These are phyloP conservation scores for Epichloe gansuensis DNA, from an alignment of 2,329 filamentous ascomycete genomes.

Conservation along the genomic window DNA sequence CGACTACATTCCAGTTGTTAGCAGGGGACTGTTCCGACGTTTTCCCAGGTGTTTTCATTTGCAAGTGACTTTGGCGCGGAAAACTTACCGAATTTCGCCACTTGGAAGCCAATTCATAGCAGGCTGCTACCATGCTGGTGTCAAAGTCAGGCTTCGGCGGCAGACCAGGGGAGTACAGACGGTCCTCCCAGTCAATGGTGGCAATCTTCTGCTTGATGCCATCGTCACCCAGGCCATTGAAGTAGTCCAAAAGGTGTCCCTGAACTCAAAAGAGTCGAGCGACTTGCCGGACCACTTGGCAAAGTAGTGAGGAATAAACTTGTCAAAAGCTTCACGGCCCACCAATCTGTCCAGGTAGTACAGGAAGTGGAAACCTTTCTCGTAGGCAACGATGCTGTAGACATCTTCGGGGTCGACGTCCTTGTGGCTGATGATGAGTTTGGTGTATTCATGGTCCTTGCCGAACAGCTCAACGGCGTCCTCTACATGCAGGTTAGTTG, in stretches of 20 bases:
- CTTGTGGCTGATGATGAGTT: conserved; percentile 75
- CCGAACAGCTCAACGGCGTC: conserved; percentile 72
- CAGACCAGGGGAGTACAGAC: conserved; percentile 79
- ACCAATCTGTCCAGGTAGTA: conserved; percentile 82
- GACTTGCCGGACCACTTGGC: conserved; percentile 73
- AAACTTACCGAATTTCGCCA: conserved; percentile 54
- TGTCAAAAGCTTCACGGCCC: conserved; percentile 78
- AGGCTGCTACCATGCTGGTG: conserved; percentile 73
- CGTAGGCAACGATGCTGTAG: conserved; percentile 85
- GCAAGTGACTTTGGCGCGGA: conserved; percentile 11
- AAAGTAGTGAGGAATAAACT: conserved; percentile 94
- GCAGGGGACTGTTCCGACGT: background rate
- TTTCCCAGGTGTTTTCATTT: background rate
- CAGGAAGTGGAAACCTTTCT: conserved; percentile 92
- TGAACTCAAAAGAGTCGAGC: conserved; percentile 90
- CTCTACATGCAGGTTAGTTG: conserved; percentile 28
- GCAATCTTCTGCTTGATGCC: conserved; percentile 52
- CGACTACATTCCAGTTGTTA: conserved; percentile 25
- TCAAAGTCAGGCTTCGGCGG: conserved; percentile 88
- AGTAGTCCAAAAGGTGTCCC: conserved; percentile 80
- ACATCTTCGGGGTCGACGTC: conserved; percentile 92
- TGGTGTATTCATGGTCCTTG: conserved; percentile 81
- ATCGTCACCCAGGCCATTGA: conserved; percentile 51
- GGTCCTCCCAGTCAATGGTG: conserved; percentile 76
- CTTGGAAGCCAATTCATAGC: conserved; percentile 69